Evolutionary conservation across 75 land plant genomes (phyloP), one percentile per base, ranked within the genome.

Genomic region (Pseudotsuga menziesii): DNA sequence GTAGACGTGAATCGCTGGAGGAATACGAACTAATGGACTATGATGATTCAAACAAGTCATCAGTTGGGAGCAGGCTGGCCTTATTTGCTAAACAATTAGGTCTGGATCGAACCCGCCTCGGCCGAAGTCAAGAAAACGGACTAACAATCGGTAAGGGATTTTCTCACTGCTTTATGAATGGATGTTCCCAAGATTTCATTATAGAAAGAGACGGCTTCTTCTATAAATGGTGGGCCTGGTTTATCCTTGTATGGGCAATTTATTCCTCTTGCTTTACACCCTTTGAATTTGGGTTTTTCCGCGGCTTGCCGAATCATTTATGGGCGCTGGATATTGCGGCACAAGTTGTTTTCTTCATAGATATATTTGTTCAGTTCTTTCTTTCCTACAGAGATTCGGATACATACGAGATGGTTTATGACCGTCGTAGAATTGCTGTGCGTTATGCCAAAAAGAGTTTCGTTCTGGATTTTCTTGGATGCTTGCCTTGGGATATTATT

Each of bases 201-300:
- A 36, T 67, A 17, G 19, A 67, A 36, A 22, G n/a, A 13, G 48
- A 67, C 23, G 71, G 48, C 32, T 44, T 91, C 54, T 81, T 80
- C 78, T 86, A 90, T 70, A 58, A 57, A 48, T 64, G 74, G 58
- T 92, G 94, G 94, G 81, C 57, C 48, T 70, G 81, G 19, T 88
- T 92, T 79, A 86, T 92, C 74, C 79, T 88, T 12, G 13, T 90
- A 16, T 90, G 88, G 90, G 94, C 94, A 25, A 44, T 84, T 26
- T 92, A 92, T 75, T 92, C 94, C 4, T 90, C 90, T 20, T 86
- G 84, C 80, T 90, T 92, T 81, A 92, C 94, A 0, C 94, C 94
- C 9, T 13, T 92, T 59, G 94, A 92, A 81, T 92, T 92, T 61
- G 94, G 93, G 1, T 92, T 92, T 89, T 92, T 88, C 79, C 80